Evolutionary conservation across 176 grass and related monocot species (phyloP).

Genomic region (Hordeum vulgare): MorexV3_pseudomolecules_assembly NC_058523.1:381503363-381503862

Average conservation of each 20-base stretch:
- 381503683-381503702: too few species aligned
- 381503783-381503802: too few species aligned
- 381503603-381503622: background rate
- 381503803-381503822: too few species aligned
- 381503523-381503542: background rate
- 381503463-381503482: background rate
- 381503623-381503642: background rate
- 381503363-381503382: conserved; percentile 44
- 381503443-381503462: conserved; percentile 60
- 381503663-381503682: conserved; percentile 2
- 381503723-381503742: background rate
- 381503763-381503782: background rate
- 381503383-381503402: conserved; percentile 95
- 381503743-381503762: background rate
- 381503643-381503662: background rate
- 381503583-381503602: background rate
- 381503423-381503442: conserved; percentile 25
- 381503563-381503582: background rate
- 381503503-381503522: background rate
- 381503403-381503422: conserved; percentile 55
- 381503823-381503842: too few species aligned
- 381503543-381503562: background rate
- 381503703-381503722: background rate
- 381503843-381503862: too few species aligned
- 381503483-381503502: background rate